Base-by-base conservation (phyloP, 148 eudicot species). In the Chenopodium suecicum region DNA sequence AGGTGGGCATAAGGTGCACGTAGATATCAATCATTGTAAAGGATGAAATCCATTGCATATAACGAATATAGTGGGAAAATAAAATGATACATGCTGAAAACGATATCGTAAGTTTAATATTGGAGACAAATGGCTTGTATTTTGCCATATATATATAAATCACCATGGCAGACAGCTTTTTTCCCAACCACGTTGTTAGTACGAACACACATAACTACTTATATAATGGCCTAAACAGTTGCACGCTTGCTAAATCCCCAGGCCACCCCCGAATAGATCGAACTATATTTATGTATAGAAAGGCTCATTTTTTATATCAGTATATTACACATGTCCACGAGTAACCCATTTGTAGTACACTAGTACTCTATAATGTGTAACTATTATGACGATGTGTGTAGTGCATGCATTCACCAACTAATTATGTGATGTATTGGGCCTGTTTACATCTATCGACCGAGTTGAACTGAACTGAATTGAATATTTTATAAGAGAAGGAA, bases 91-190 rank as follows among this genome's bases (percentile, higher is more conserved):
- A 37, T 6, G 14, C 12, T 12, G 54, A 60, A 44, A 44, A 31
- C 23, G 75, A 54, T 14, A 11, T 25, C n/a, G 67, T 19, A 47
- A 64, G 72, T 73, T 47, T 7, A 37, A 17, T 20, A 17, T 20
- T 62, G 9, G n/a, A 62, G 78, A 73, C 83, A 73, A 25, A 62
- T 73, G 78, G 72, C 72, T 25, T 44, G 19, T 27, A 23, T 10
- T 62, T 25, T 62, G 72, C 58, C 70, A 47, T 52, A 60, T 13
- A 37, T 37, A 37, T 37, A 37, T 34, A 37, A 56, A 14, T 22
- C 2, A 32, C 78, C 44, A 37, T 76, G 67, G 79, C 50, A 76
- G 79, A 76, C 68, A 76, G 41, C 37, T 31, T 47, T 56, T 75
- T 75, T 75, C 64, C 46, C 7, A 54, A 22, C 4, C 48, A 12